These are phyloP conservation scores for Tetrapyrgos nigripes DNA, from an alignment of 1,284 basidiomycete genomes.

Conservation along the genomic window DNA sequence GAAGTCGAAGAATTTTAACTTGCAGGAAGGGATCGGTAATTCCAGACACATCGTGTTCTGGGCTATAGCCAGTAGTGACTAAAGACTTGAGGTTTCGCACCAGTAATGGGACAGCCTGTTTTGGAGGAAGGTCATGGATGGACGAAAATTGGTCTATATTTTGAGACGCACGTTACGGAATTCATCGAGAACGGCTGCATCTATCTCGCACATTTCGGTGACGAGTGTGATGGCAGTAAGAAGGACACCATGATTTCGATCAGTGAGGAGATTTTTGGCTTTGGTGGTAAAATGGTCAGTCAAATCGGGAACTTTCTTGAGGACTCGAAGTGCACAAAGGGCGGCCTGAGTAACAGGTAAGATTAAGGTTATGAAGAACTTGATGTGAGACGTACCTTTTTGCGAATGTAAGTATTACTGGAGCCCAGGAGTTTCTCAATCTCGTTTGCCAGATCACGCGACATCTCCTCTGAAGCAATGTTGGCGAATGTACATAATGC, in stretches of 20 bases:
- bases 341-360: constrained; percentile 70
- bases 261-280: constrained; percentile 90
- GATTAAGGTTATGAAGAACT: not conserved
- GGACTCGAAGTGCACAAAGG: constrained; percentile 94
- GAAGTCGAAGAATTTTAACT: constrained; percentile 94
- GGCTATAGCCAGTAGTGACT: constrained; percentile 96
- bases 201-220: constrained; percentile 91
- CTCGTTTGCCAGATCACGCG: constrained; percentile 94
- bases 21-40: constrained; percentile 99
- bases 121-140: constrained; percentile 10
- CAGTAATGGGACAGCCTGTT: constrained; percentile 88
- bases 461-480: constrained; percentile 99
- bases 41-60: constrained; percentile 99
- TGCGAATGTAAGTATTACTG: constrained; percentile 98
- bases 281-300: constrained; percentile 92
- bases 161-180: constrained; percentile 79
- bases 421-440: constrained; percentile 98
- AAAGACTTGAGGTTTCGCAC: constrained; percentile 96
- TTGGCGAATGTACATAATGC: constrained; percentile 99
- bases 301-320: constrained; percentile 97
- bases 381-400: constrained; percentile 74
- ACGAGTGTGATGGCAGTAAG: constrained; percentile 94
- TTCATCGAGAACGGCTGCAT: constrained; percentile 78
- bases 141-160: not conserved
- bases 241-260: constrained; percentile 97